Conservation (phyloP, 768 basidiomycete genomes). For the Leccinum broughii region DNA sequence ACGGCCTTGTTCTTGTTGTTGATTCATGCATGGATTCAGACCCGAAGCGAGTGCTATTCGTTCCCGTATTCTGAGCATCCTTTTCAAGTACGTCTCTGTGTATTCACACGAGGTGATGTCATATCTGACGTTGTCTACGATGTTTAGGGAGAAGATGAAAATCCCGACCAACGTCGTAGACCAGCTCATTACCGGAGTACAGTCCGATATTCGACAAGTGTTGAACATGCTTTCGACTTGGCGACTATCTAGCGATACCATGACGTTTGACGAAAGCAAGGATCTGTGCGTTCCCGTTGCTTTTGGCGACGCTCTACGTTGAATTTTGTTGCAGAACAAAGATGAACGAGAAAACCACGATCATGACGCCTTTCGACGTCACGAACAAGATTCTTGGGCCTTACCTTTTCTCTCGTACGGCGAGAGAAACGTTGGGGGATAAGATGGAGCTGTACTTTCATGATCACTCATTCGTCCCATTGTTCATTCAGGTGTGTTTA, state of each 20-base stretch:
- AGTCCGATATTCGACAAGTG: conserved; percentile 96
- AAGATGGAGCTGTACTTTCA: conserved; percentile 98
- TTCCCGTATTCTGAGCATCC: conserved; percentile 84
- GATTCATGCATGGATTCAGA: conserved; percentile 39
- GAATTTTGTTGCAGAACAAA: conserved; percentile 55
- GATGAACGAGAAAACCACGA: conserved; percentile 89
- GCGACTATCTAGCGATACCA: conserved; percentile 76
- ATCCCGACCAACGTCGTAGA: conserved; percentile 91
- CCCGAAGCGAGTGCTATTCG: conserved; percentile 76
- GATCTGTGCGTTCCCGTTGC: conserved; percentile 58
- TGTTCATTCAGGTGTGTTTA: conserved; percentile 83
- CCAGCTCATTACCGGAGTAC: conserved; percentile 83
- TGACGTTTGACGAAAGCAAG: conserved; percentile 93
- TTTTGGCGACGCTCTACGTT: background rate
- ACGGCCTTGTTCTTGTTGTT: background rate
- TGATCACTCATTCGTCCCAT: conserved; percentile 89
- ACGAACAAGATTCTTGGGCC: conserved; percentile 89
- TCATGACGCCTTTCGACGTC: conserved; percentile 91
- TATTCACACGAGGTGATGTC: too few species aligned
- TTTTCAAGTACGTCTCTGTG: conserved; percentile 72
- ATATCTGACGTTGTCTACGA: background rate
- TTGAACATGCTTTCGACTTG: conserved; percentile 98
- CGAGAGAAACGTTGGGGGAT: conserved; percentile 78
- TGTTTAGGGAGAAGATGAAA: conserved; percentile 83
- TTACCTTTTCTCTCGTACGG: conserved; percentile 82